phyloP scores from a whole-genome alignment of 208 protist genomes.

The Trypanosoma vivax region DNA sequence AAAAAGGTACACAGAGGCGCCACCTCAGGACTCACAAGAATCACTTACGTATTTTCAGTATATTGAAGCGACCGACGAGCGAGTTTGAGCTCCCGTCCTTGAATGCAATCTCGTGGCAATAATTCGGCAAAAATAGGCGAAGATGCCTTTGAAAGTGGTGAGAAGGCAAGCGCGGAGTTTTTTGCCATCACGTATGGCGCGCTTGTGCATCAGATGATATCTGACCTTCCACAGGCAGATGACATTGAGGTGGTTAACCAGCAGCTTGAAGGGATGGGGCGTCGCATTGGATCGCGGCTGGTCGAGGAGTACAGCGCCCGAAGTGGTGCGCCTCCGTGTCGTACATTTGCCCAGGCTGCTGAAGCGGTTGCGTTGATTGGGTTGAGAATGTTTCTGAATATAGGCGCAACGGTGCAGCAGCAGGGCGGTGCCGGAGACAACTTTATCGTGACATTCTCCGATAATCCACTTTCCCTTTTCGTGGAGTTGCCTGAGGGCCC shows the following conservation, averaged over 20 bases:
- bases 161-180: slow-evolving; percentile 93
- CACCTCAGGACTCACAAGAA: no score
- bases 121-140: slow-evolving; percentile 49
- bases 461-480: slow-evolving; percentile 96
- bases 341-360: slow-evolving; percentile 91
- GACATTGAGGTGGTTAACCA: slow-evolving; percentile 93
- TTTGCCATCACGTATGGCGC: slow-evolving; percentile 97
- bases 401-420: slow-evolving; percentile 80
- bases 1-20: no score
- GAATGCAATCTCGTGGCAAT: not conserved
- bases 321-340: slow-evolving; percentile 72
- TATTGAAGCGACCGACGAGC: no score
- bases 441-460: slow-evolving; percentile 91
- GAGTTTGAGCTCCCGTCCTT: not conserved
- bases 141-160: slow-evolving; percentile 53
- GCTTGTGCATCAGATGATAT: slow-evolving; percentile 94
- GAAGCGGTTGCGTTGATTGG: slow-evolving; percentile 92
- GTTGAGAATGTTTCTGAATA: slow-evolving; percentile 96
- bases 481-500: slow-evolving; percentile 95
- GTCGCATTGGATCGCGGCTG: slow-evolving; percentile 94
- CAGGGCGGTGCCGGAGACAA: slow-evolving; percentile 51
- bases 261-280: slow-evolving; percentile 95
- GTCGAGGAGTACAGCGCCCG: slow-evolving; percentile 96
- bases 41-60: no score
- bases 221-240: slow-evolving; percentile 88